Evolutionary conservation across 345 rosid genomes (phyloP).

Genomic region (Aethionema arabicum): DNA sequence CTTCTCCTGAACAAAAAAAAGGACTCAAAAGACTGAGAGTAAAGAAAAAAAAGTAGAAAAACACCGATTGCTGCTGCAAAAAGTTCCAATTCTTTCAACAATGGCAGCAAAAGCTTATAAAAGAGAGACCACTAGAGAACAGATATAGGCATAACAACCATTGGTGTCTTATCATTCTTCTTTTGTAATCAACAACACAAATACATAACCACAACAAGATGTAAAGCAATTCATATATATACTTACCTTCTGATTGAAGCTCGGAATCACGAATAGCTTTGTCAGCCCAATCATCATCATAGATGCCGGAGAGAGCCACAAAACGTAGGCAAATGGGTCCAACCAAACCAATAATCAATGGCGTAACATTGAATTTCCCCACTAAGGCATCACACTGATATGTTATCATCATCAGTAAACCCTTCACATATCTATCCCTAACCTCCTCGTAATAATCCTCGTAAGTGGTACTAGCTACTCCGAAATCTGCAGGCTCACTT

Average conservation of each 20-base stretch:
- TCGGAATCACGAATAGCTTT: conserved; percentile 55
- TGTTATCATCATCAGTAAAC: conserved; percentile 65
- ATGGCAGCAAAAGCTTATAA: background rate
- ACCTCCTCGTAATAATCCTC: conserved; percentile 64
- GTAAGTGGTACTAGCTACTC: conserved; percentile 33
- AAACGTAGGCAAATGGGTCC: conserved; percentile 57
- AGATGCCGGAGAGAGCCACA: conserved; percentile 49
- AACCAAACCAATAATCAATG: conserved; percentile 61
- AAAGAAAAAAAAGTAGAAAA: background rate
- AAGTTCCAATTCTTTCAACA: background rate
- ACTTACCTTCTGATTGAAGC: conserved; percentile 40
- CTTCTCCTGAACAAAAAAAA: conserved; percentile 32
- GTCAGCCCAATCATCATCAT: conserved; percentile 62
- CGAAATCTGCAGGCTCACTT: conserved; percentile 54
- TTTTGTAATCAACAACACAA: background rate
- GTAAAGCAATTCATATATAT: background rate
- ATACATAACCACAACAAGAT: background rate
- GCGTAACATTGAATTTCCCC: conserved; percentile 52
- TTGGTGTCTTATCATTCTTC: background rate
- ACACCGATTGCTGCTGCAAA: background rate
- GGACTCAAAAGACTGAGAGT: background rate
- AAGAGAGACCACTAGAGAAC: background rate
- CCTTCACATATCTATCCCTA: conserved; percentile 67
- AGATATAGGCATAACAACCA: background rate
- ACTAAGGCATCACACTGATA: conserved; percentile 74